Conservation (phyloP, 257 asterid species). For the Solanum peruvianum region DNA sequence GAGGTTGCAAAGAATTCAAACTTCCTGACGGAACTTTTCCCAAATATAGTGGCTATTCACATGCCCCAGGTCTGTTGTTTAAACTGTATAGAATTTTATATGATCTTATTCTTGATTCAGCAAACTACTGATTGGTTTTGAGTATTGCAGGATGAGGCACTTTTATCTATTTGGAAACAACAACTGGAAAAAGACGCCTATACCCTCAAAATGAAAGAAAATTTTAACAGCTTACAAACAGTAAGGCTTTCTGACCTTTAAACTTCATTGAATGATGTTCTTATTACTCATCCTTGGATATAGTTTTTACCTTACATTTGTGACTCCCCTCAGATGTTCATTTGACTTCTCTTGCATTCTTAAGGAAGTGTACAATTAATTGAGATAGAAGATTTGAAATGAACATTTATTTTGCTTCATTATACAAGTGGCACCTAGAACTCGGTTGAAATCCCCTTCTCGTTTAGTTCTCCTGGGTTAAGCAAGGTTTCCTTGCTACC, state of each 20-base stretch:
- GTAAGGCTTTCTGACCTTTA: slow-evolving; percentile 24
- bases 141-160: slow-evolving; percentile 61
- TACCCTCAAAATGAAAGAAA: slow-evolving; percentile 56
- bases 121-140: not conserved
- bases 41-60: slow-evolving; percentile 77
- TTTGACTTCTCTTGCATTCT: too few species aligned
- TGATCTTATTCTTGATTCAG: not conserved
- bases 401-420: too few species aligned
- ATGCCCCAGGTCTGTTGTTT: slow-evolving; percentile 58
- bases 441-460: too few species aligned
- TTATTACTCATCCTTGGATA: too few species aligned
- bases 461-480: too few species aligned
- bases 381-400: too few species aligned
- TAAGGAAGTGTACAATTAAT: too few species aligned
- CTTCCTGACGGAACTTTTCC: slow-evolving; percentile 63
- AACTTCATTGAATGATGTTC: not conserved
- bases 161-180: slow-evolving; percentile 65
- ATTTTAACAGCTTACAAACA: slow-evolving; percentile 51
- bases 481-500: not conserved
- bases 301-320: too few species aligned
- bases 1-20: slow-evolving; percentile 64
- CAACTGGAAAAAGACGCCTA: slow-evolving; percentile 74
- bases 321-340: too few species aligned
- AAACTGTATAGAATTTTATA: not conserved
- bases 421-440: too few species aligned